Percentiles rank a stretch among this genome's conserved stretches.
Evolutionary conservation across 768 basidiomycete genomes (phyloP).

Genomic region (Solioccasus polychromus): DNA sequence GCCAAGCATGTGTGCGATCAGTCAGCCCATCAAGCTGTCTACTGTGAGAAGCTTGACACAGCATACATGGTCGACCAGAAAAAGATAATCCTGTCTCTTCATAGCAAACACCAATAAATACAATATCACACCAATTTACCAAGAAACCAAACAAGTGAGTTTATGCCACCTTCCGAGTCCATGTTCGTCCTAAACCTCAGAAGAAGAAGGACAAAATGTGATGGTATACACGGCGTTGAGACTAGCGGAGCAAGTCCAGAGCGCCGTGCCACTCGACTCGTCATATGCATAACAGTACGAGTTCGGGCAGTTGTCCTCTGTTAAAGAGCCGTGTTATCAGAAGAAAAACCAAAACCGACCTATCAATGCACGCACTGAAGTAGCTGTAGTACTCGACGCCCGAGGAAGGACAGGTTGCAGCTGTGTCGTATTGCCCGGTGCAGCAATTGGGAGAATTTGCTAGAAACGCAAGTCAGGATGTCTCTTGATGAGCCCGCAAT

Average conservation of each 20-base stretch:
- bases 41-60: no score
- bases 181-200: slow-evolving; percentile 7
- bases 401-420: slow-evolving; percentile 54
- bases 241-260: slow-evolving; percentile 41
- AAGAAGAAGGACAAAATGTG: slow-evolving; percentile 41
- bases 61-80: not conserved
- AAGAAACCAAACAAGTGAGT: not conserved
- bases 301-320: slow-evolving; percentile 43
- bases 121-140: not conserved
- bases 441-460: slow-evolving; percentile 66
- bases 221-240: slow-evolving; percentile 42
- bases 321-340: slow-evolving; percentile 1
- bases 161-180: not conserved
- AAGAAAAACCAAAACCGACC: not conserved
- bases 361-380: slow-evolving; percentile 38
- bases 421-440: slow-evolving; percentile 50
- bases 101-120: not conserved
- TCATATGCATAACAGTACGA: slow-evolving; percentile 54
- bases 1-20: no score
- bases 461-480: slow-evolving; percentile 17
- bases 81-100: no score
- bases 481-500: not conserved
- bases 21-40: no score
- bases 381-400: slow-evolving; percentile 41
- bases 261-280: slow-evolving; percentile 42